A percentile compares a stretch with the other conserved stretches of the same genome.
These are phyloP conservation scores for Cornus florida DNA, from an alignment of 148 eudicot species.

Conservation along the genomic window DNA sequence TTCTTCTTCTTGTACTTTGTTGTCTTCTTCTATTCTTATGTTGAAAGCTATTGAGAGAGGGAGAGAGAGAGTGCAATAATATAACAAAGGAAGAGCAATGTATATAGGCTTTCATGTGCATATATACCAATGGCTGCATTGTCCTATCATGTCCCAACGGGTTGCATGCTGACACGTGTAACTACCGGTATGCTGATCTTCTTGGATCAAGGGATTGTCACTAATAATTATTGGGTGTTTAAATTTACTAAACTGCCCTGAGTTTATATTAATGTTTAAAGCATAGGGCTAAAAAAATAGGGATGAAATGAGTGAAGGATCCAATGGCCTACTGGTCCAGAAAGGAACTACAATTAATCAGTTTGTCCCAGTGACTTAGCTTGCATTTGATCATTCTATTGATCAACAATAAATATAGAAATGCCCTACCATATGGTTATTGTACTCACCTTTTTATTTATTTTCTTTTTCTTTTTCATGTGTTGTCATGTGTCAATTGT, in stretches of 20 bases:
- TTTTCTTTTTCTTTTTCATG: constrained; percentile 5
- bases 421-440: constrained; percentile 16
- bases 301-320: constrained; percentile 21
- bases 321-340: constrained; percentile 35
- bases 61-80: constrained; percentile 19
- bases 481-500: constrained; percentile 6
- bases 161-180: constrained; percentile 44
- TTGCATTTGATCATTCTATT: constrained; percentile 13
- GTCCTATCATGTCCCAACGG: constrained; percentile 24
- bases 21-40: not conserved
- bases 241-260: not conserved
- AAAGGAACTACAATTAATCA: constrained; percentile 17
- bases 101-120: constrained; percentile 26
- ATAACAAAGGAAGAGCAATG: constrained; percentile 20
- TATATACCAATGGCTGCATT: constrained; percentile 37
- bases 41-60: not conserved
- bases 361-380: constrained; percentile 15
- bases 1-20: not conserved
- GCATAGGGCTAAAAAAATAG: not conserved
- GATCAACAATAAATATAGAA: constrained; percentile 11
- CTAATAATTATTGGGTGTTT: constrained; percentile 20
- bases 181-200: constrained; percentile 26
- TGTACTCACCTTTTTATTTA: not conserved
- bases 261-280: not conserved
- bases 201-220: constrained; percentile 37